These are phyloP conservation scores for Epichloe aotearoae DNA, from an alignment of 2,329 filamentous ascomycete genomes.

Conservation along the genomic window DNA sequence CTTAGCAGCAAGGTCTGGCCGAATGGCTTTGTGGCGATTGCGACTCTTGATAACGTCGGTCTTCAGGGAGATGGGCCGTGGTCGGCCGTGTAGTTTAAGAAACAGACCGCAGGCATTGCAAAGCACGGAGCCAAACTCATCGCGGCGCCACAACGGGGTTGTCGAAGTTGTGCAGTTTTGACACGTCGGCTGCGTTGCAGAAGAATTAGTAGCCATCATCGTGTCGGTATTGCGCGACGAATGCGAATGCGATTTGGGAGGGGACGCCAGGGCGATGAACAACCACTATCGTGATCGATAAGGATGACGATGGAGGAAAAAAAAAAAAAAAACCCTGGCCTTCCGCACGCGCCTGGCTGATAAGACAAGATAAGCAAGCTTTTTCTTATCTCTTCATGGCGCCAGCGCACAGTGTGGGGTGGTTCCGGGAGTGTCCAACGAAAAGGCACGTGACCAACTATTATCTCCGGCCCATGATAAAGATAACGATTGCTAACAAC, in stretches of 20 bases:
- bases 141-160: conserved; percentile 91
- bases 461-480: conserved; percentile 7
- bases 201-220: conserved; percentile 45
- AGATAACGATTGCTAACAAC: neutral
- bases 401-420: neutral
- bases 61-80: conserved; percentile 90
- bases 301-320: conserved; percentile 20
- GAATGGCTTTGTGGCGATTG: conserved; percentile 86
- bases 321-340: conserved; percentile 19
- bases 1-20: conserved; percentile 64
- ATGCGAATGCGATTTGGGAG: conserved; percentile 10
- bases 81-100: conserved; percentile 86
- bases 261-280: conserved; percentile 17
- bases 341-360: conserved; percentile 18
- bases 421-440: conserved; percentile 1
- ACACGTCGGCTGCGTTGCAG: conserved; percentile 74
- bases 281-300: conserved; percentile 25
- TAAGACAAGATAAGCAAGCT: conserved; percentile 21
- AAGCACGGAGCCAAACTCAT: conserved; percentile 87
- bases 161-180: conserved; percentile 94
- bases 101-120: conserved; percentile 98
- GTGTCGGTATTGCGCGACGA: conserved; percentile 23
- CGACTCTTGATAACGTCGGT: conserved; percentile 99
- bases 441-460: conserved; percentile 19
- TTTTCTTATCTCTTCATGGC: conserved; percentile 1